Evolutionary conservation across 257 asterid genomes (phyloP).

Genomic region (Gynochthodes officinalis): DNA sequence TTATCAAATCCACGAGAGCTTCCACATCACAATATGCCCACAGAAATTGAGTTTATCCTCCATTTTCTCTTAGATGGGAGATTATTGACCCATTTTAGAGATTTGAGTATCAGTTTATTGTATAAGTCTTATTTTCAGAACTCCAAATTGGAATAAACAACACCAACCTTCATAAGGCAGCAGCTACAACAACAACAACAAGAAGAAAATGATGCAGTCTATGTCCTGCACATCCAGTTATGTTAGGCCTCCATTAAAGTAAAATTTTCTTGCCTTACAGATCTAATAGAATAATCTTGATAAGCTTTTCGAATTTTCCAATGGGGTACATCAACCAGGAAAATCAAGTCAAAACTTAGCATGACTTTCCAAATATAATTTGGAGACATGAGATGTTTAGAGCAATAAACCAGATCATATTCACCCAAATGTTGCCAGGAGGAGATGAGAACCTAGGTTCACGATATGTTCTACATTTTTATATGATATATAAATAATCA

Average conservation of each 20-base stretch:
- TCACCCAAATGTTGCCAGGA: not conserved
- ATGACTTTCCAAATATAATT: not conserved
- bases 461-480: not conserved
- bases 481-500: not conserved
- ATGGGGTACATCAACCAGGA: not conserved
- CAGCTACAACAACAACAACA: not conserved
- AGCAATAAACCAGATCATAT: not conserved
- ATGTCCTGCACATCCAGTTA: not conserved
- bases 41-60: not conserved
- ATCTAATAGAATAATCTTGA: not conserved
- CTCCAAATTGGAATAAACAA: not conserved
- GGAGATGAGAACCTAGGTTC: not conserved
- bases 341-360: not conserved
- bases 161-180: not conserved
- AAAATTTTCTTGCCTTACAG: not conserved
- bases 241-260: not conserved
- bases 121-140: not conserved
- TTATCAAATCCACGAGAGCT: not conserved
- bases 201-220: not conserved
- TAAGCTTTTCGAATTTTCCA: not conserved
- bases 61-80: not conserved
- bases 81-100: not conserved
- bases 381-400: not conserved
- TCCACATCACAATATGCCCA: not conserved
- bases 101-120: not conserved